Percentiles rank a stretch among this genome's conserved stretches.
Evolutionary conservation across 768 basidiomycete species (phyloP).

Genomic region (Amanita exitialis): DNA sequence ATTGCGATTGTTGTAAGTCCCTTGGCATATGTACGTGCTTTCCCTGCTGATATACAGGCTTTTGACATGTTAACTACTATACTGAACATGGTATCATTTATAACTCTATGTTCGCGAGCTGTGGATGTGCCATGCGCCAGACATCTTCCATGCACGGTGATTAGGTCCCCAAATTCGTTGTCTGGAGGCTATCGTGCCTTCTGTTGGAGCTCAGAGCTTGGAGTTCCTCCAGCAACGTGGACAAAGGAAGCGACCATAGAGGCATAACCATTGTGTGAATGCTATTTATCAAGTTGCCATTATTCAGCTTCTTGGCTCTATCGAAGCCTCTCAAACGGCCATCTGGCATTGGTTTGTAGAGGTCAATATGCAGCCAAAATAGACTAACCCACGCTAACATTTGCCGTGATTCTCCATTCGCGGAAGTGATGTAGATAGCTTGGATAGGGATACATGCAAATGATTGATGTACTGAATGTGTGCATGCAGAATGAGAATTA

Average conservation of each 20-base stretch:
- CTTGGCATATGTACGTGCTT: background rate
- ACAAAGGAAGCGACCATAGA: background rate
- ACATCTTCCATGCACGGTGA: too few species aligned
- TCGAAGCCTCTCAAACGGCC: slow-evolving; percentile 45
- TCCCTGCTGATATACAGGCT: slow-evolving; percentile 11
- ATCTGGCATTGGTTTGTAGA: slow-evolving; percentile 29
- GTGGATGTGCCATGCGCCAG: too few species aligned
- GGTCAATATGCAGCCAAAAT: slow-evolving; percentile 62
- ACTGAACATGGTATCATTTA: background rate
- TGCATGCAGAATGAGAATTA: background rate
- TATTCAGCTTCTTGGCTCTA: slow-evolving; percentile 29
- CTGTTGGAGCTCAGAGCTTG: background rate
- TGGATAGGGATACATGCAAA: slow-evolving; percentile 15
- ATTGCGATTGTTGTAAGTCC: slow-evolving; percentile 76
- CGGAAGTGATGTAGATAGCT: background rate
- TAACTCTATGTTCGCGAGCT: background rate
- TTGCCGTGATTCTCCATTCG: background rate
- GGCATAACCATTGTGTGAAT: background rate
- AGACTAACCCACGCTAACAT: slow-evolving; percentile 7
- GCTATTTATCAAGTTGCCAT: background rate
- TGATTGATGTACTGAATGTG: slow-evolving; percentile 11
- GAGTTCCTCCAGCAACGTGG: background rate
- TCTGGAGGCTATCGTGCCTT: too few species aligned
- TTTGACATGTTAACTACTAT: slow-evolving; percentile 7
- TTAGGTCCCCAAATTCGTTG: too few species aligned